phyloP scores from a whole-genome alignment of 805 yeast species.

The Kodamaea jinghongensis region DNA sequence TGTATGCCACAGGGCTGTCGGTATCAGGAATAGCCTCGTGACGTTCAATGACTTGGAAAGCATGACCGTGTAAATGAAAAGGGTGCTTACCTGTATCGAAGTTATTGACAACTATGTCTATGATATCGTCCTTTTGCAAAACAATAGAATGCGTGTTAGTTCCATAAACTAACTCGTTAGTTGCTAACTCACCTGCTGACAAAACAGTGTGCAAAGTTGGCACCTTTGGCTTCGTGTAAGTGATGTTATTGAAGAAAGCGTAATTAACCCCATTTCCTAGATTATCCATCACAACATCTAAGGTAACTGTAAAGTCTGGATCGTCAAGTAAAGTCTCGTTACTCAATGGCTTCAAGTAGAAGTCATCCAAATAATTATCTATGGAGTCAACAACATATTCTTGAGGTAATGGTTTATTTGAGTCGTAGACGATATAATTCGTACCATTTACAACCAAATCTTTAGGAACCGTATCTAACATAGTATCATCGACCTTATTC shows the following conservation, averaged over 20 bases:
- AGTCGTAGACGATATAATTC: slow-evolving; percentile 62
- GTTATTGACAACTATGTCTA: slow-evolving; percentile 83
- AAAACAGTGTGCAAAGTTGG: slow-evolving; percentile 82
- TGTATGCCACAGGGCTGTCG: slow-evolving; percentile 55
- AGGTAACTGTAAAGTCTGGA: slow-evolving; percentile 65
- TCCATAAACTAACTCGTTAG: slow-evolving; percentile 64
- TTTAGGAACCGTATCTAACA: slow-evolving; percentile 74
- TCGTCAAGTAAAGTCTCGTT: slow-evolving; percentile 52
- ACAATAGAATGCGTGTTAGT: slow-evolving; percentile 75
- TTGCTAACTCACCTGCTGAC: slow-evolving; percentile 61
- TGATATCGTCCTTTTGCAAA: slow-evolving; percentile 59
- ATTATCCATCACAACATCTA: slow-evolving; percentile 81
- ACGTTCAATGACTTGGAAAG: slow-evolving; percentile 78
- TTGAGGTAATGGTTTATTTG: slow-evolving; percentile 40
- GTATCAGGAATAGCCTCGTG: slow-evolving; percentile 57
- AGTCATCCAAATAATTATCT: slow-evolving; percentile 45
- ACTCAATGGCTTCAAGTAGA: slow-evolving; percentile 28
- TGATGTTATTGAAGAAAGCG: slow-evolving; percentile 91
- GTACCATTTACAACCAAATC: slow-evolving; percentile 72
- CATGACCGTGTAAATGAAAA: slow-evolving; percentile 95
- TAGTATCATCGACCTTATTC: slow-evolving; percentile 73
- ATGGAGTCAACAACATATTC: slow-evolving; percentile 40
- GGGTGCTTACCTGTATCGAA: slow-evolving; percentile 93
- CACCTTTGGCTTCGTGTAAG: slow-evolving; percentile 77
- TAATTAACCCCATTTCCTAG: slow-evolving; percentile 85